These are phyloP conservation scores for Colletotrichum filicis DNA, from an alignment of 2,329 filamentous ascomycete species.

Conservation along the genomic window DNA sequence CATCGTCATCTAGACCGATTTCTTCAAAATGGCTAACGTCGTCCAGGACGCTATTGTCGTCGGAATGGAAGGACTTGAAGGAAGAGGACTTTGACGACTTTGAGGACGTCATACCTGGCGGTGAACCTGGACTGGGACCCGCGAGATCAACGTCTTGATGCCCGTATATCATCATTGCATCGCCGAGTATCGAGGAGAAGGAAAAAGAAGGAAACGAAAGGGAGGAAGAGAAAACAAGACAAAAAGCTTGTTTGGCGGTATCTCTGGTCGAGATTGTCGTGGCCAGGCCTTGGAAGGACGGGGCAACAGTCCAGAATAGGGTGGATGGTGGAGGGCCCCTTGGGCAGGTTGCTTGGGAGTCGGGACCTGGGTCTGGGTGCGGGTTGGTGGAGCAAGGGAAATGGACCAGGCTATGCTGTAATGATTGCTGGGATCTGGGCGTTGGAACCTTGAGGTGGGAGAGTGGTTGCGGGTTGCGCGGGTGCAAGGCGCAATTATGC, in stretches of 20 bases:
- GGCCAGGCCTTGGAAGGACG: slow-evolving; percentile 20
- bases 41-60: slow-evolving; percentile 75
- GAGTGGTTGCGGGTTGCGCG: background rate
- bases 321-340: slow-evolving; percentile 4
- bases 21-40: slow-evolving; percentile 92
- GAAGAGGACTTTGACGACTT: slow-evolving; percentile 94
- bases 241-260: slow-evolving; percentile 32
- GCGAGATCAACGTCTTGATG: slow-evolving; percentile 34
- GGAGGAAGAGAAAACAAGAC: slow-evolving; percentile 10
- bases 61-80: slow-evolving; percentile 78
- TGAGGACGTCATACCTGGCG: slow-evolving; percentile 81
- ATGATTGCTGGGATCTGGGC: slow-evolving; percentile 11
- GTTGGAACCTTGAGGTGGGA: background rate
- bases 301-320: slow-evolving; percentile 28
- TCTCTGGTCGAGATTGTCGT: slow-evolving; percentile 19
- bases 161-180: slow-evolving; percentile 37
- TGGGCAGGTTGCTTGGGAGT: background rate
- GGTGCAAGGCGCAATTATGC: slow-evolving; percentile 11
- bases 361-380: background rate
- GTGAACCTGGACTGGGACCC: slow-evolving; percentile 56
- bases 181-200: slow-evolving; percentile 6
- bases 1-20: slow-evolving; percentile 81
- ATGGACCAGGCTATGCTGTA: slow-evolving; percentile 17
- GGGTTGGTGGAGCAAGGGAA: slow-evolving; percentile 19
- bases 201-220: background rate